These are phyloP conservation scores for Gossypium davidsonii DNA, from an alignment of 441 rosid species.

Conservation along the genomic window DNA sequence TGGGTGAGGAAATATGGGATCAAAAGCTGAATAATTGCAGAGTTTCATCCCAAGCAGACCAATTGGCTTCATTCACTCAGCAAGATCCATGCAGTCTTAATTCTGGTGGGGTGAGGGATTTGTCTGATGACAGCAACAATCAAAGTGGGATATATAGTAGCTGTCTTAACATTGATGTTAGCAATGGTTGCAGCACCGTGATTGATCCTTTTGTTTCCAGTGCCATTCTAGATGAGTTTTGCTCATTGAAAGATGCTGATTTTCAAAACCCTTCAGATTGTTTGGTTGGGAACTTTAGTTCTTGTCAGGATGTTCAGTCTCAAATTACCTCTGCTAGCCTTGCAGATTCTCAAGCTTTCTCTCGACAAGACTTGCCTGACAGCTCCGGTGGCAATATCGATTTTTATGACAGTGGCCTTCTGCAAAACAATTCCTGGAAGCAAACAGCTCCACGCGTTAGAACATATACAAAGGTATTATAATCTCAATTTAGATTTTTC, in stretches of 20 bases:
- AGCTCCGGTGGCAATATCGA: slow-evolving; percentile 86
- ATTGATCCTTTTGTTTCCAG: slow-evolving; percentile 72
- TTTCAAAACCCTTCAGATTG: slow-evolving; percentile 72
- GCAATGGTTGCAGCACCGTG: slow-evolving; percentile 55
- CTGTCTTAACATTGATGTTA: slow-evolving; percentile 50
- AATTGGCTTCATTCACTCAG: slow-evolving; percentile 49
- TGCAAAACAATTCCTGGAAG: slow-evolving; percentile 78
- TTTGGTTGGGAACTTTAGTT: slow-evolving; percentile 56
- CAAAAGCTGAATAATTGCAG: slow-evolving; percentile 49
- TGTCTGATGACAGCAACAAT: slow-evolving; percentile 60
- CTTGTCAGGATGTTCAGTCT: slow-evolving; percentile 91
- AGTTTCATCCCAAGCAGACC: slow-evolving; percentile 42
- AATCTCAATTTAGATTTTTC: neutral
- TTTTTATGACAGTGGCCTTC: slow-evolving; percentile 62
- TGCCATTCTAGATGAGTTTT: slow-evolving; percentile 67
- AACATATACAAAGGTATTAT: slow-evolving; percentile 79
- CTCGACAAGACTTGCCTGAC: slow-evolving; percentile 73
- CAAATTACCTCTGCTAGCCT: slow-evolving; percentile 90
- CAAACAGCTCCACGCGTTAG: slow-evolving; percentile 73
- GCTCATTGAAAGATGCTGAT: slow-evolving; percentile 59
- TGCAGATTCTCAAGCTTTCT: slow-evolving; percentile 76
- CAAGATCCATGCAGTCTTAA: slow-evolving; percentile 44
- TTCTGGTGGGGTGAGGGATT: slow-evolving; percentile 39
- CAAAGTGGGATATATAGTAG: slow-evolving; percentile 57
- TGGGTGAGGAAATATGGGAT: slow-evolving; percentile 74